A percentile compares a stretch with the other conserved stretches of the same genome.
These are phyloP conservation scores for Phialophora verrucosa DNA, from an alignment of 2,329 filamentous ascomycete genomes.

Conservation along the genomic window DNA sequence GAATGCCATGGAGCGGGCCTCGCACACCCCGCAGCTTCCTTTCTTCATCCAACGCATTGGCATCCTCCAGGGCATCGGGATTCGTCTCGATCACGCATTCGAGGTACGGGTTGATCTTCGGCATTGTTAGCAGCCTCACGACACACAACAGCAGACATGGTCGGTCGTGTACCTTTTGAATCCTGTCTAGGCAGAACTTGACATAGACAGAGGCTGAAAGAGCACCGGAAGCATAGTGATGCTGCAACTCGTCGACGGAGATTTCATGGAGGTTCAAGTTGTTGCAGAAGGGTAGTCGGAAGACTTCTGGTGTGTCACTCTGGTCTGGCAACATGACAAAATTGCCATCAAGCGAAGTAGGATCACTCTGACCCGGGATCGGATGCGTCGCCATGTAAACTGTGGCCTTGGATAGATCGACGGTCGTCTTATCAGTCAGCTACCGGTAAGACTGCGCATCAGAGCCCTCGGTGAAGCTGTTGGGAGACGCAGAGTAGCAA, in stretches of 20 bases:
- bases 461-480: not conserved
- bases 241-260: conserved; percentile 38
- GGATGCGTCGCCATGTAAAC: not conserved
- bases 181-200: conserved; percentile 37
- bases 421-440: not conserved
- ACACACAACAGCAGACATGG: not conserved
- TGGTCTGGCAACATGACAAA: conserved; percentile 22
- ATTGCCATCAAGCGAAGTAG: conserved; percentile 6
- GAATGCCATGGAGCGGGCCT: conserved; percentile 45
- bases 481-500: not conserved
- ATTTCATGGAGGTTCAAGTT: conserved; percentile 36
- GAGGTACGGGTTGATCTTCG: conserved; percentile 37
- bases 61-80: conserved; percentile 38
- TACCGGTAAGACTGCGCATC: not conserved
- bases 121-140: not conserved
- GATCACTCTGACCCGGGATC: not conserved
- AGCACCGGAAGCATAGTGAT: conserved; percentile 27
- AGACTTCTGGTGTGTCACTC: conserved; percentile 33
- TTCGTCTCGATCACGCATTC: conserved; percentile 42
- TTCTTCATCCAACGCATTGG: conserved; percentile 40
- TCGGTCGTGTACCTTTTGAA: conserved; percentile 31
- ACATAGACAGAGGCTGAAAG: conserved; percentile 36
- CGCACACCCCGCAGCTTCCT: conserved; percentile 39
- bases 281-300: conserved; percentile 31
- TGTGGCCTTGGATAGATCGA: not conserved